phyloP scores from a whole-genome alignment of 495 filamentous ascomycete species.

The Lepidopterella palustris region DNA sequence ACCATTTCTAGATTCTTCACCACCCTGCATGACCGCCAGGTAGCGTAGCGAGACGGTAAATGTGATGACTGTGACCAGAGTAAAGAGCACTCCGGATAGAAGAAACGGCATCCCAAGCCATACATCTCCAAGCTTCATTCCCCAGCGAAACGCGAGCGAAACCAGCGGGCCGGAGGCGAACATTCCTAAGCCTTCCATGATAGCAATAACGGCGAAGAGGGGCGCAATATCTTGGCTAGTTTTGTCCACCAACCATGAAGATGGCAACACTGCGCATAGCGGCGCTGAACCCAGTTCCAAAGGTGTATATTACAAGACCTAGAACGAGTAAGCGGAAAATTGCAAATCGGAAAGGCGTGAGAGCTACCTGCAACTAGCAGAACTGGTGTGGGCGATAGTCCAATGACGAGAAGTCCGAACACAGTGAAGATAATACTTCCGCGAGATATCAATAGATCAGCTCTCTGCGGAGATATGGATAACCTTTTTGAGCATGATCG shows the following conservation, averaged over 20 bases:
- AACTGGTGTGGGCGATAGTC: conserved; percentile 30
- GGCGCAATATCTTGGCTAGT: conserved; percentile 34
- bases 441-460: conserved; percentile 37
- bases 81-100: conserved; percentile 9
- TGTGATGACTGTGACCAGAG: conserved; percentile 4
- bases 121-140: conserved; percentile 36
- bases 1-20: too few relatives aligned
- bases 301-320: conserved; percentile 35
- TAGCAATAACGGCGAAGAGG: conserved; percentile 34
- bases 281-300: conserved; percentile 35
- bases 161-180: conserved; percentile 38
- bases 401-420: conserved; percentile 35
- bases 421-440: conserved; percentile 30
- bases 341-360: neutral
- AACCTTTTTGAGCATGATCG: conserved; percentile 29
- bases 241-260: conserved; percentile 33
- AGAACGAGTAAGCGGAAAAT: neutral
- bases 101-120: conserved; percentile 22
- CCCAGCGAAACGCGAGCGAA: conserved; percentile 36
- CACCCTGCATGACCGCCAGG: neutral
- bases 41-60: conserved; percentile 6
- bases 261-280: conserved; percentile 37
- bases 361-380: conserved; percentile 30
- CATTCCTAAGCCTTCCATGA: conserved; percentile 33
- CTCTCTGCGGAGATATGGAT: conserved; percentile 30